Evolutionary conservation across 163 green algal species (phyloP).

Genomic region (Chlorella variabilis): DNA sequence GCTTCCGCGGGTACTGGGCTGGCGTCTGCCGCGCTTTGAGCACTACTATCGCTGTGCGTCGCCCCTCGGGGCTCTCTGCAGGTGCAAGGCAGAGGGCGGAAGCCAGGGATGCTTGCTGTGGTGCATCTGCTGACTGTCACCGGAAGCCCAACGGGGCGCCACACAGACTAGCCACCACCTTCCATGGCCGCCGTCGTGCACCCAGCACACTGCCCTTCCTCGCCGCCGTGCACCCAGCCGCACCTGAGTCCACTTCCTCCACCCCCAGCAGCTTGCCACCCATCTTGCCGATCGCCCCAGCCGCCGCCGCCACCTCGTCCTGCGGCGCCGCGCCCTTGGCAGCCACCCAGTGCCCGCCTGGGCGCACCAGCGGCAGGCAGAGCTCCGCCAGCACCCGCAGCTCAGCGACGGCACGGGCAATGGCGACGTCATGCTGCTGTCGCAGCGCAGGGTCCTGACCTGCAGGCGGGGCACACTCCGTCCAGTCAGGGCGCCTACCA

Average conservation of each 20-base stretch:
- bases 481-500: too few relatives aligned
- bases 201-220: too few relatives aligned
- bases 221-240: too few relatives aligned
- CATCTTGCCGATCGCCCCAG: conserved; percentile 64
- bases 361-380: conserved; percentile 85
- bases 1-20: conserved; percentile 67
- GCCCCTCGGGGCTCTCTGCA: conserved; percentile 45
- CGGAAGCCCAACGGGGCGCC: too few relatives aligned
- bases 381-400: conserved; percentile 84
- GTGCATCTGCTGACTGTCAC: too few relatives aligned
- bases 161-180: too few relatives aligned
- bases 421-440: conserved; percentile 70
- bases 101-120: too few relatives aligned
- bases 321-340: conserved; percentile 81
- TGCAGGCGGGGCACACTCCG: too few relatives aligned
- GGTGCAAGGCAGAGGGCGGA: too few relatives aligned
- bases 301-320: conserved; percentile 73
- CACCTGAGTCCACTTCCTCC: conserved; percentile 62
- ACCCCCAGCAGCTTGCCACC: conserved; percentile 61
- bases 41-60: conserved; percentile 77
- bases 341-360: conserved; percentile 80
- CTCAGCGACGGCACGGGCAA: conserved; percentile 87
- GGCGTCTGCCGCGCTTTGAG: conserved; percentile 66
- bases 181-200: too few relatives aligned
- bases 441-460: conserved; percentile 27